Percentiles rank a stretch among this genome's conserved stretches.
Conservation (phyloP, 2,329 filamentous ascomycete genomes). For the Leptographium procerum region DNA sequence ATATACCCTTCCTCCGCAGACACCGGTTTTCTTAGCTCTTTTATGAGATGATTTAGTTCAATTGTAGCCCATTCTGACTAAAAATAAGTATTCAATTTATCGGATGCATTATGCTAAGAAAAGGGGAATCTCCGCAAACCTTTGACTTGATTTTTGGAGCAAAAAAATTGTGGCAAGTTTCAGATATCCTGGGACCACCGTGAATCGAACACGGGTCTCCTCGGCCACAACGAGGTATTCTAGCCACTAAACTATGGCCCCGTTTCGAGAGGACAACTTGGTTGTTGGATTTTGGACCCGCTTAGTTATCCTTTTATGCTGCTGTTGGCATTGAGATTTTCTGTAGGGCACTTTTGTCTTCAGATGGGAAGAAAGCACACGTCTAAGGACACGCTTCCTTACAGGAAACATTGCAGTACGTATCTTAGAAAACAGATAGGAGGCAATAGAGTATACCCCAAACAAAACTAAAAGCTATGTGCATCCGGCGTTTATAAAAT, state of each 20-base stretch:
- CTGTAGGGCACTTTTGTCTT: background rate
- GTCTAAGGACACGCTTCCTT: background rate
- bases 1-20: too few species aligned
- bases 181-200: conserved; percentile 9
- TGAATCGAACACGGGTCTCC: conserved; percentile 15
- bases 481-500: too few species aligned
- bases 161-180: conserved; percentile 7
- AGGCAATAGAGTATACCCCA: too few species aligned
- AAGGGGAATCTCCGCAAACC: too few species aligned
- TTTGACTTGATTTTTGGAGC: background rate
- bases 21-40: too few species aligned
- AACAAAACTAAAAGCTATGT: too few species aligned
- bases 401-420: background rate
- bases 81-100: too few species aligned
- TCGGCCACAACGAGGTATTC: conserved; percentile 15
- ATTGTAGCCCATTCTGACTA: too few species aligned
- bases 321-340: background rate
- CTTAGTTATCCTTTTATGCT: background rate
- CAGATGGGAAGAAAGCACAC: too few species aligned
- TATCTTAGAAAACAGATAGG: too few species aligned
- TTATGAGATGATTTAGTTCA: too few species aligned
- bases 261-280: background rate
- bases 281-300: background rate
- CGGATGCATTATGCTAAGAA: too few species aligned
- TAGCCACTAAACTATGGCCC: conserved; percentile 13